Evolutionary conservation across 495 filamentous ascomycete genomes (phyloP), one percentile per base, ranked within the genome.

Genomic region (Annulohypoxylon maeteangense): DNA sequence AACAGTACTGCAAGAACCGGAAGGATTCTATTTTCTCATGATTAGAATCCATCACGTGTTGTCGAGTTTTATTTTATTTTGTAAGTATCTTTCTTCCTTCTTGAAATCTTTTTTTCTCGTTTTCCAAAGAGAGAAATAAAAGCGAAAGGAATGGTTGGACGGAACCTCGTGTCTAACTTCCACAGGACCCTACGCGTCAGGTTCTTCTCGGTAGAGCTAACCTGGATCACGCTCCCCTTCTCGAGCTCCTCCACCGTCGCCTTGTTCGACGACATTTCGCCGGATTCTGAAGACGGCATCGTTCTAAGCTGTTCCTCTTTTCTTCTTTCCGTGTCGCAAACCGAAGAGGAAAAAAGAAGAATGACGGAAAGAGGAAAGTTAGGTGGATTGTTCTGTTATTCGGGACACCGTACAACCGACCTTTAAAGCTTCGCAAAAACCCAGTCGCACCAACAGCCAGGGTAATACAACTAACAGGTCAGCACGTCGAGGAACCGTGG

Each of bases 121-220:
- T 42, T 47, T 11, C 14, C 14, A n/a, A 67, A 40, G 32, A 42
- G 14, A 14, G n/a, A 56, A 27, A 27, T 10, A 18, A n/a, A 16
- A 20, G n/a, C 16, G 32, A 58, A 56, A 48, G 62, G 10, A 44
- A 70, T 25, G 67, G 57, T 54, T 34, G 36, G 51, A 50, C 53
- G 18, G 63, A 68, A 89, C 86, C 85, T 84, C 29, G 82, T 81
- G 74, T 88, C 86, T 25, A 87, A 74, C 70, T 88, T 88, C 67
- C 80, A 80, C 8, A 89, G 70, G 34, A 89, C 77, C 54, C 72
- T 77, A 23, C 82, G 77, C 14, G 79, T 81, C 63, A 81, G 55
- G 8, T 71, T 55, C 55, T 67, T 67, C 38, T 75, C 70, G 8
- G 23, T 44, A n/a, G 64, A 58, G 56, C 59, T 68, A 48, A 65